Base-by-base conservation (phyloP, 306 rosid genomes). In the Citrullus mucosospermus region DNA sequence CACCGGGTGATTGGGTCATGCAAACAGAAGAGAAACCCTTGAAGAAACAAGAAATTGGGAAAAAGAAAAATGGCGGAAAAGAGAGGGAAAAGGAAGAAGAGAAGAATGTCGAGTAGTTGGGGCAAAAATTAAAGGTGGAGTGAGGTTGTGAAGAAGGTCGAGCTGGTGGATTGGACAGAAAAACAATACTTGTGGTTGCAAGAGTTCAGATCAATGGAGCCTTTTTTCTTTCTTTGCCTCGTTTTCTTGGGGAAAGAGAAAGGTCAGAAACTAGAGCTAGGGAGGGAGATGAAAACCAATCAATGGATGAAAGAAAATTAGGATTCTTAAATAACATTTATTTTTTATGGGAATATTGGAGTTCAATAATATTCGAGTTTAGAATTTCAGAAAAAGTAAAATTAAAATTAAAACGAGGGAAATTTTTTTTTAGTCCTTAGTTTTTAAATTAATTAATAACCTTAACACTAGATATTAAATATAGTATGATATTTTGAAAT, bases 171-270 rank as follows among this genome's bases (percentile, higher is more conserved):
- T 78, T 60, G 77, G 76, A 62, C 63, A 59, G 63, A 63, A 60
- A 48, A 80, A 43, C 25, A 50, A 18, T 22, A 17, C 56, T 63
- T 44, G 81, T 59, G 20, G 62, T 79, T 79, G 83, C 65, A 81
- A 25, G 70, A 83, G 77, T 32, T 73, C 60, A 73, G 77, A 73
- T 80, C 58, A 61, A 66, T 59, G 55, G 34, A 72, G 14, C 22
- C 15, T 55, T 22, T 22, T 72, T 54, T 18, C 5, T 68, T 78
- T 55, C 18, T 32, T 73, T 41, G 38, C 2, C 56, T 46, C 76
- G 81, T 78, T 78, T 78, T 78, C 76, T 78, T 78, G 76, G 61
- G 38, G 60, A 38, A 30, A 55, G 59, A 76, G 63, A 55, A 41
- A 76, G 75, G 81, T 41, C 57, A 16, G 44, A 73, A 38, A 18